These are phyloP conservation scores for Cucumis melo DNA, from an alignment of 306 rosid genomes.

Conservation along the genomic window DNA sequence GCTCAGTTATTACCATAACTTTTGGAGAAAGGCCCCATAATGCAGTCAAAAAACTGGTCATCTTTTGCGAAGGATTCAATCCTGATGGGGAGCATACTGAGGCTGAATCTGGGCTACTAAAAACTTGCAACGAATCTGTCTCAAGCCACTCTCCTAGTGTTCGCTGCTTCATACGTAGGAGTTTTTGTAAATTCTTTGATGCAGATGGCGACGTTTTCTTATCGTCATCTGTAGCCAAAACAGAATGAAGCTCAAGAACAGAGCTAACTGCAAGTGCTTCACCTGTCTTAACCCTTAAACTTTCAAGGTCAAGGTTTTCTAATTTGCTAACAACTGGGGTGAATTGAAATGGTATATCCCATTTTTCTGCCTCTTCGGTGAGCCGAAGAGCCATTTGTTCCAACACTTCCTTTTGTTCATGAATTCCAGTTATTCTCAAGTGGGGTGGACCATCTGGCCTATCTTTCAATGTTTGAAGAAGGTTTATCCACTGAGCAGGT, in stretches of 20 bases:
- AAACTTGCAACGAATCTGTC: conserved; percentile 39
- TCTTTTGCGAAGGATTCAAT: conserved; percentile 51
- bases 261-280: conserved; percentile 78
- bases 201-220: conserved; percentile 35
- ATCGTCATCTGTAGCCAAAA: conserved; percentile 63
- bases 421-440: conserved; percentile 69
- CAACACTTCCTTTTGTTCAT: conserved; percentile 49
- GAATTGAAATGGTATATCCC: conserved; percentile 66
- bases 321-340: conserved; percentile 48
- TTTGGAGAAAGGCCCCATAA: conserved; percentile 51
- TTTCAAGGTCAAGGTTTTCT: conserved; percentile 57
- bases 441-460: conserved; percentile 72
- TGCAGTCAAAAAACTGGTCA: conserved; percentile 42
- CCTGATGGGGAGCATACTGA: conserved; percentile 45
- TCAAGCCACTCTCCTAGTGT: conserved; percentile 60
- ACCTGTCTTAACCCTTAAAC: conserved; percentile 63
- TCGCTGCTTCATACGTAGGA: conserved; percentile 31
- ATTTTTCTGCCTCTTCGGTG: conserved; percentile 52
- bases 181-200: conserved; percentile 31
- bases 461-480: conserved; percentile 35
- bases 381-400: conserved; percentile 51
- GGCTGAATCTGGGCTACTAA: conserved; percentile 40
- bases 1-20: conserved; percentile 64
- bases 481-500: conserved; percentile 70
- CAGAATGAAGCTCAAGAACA: conserved; percentile 63